phyloP scores from a whole-genome alignment of 1,139 yeast species.

The Wickerhamomyces sp. region DNA sequence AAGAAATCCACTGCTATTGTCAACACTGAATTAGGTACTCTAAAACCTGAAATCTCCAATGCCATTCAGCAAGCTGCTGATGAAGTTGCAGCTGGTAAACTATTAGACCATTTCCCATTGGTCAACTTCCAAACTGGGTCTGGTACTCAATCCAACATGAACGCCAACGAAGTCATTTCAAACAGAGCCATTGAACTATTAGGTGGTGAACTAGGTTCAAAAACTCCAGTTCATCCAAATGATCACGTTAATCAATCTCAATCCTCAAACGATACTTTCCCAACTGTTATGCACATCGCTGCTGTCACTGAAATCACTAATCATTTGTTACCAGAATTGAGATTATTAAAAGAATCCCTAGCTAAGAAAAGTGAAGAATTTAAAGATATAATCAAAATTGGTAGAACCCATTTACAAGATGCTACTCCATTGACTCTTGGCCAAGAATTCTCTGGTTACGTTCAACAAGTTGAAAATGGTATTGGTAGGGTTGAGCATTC shows the following conservation, averaged over 20 bases:
- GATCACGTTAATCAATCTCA: constrained; percentile 99
- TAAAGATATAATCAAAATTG: constrained; percentile 86
- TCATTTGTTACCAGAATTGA: constrained; percentile 74
- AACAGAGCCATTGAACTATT: constrained; percentile 95
- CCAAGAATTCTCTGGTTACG: constrained; percentile 96
- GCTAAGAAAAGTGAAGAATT: constrained; percentile 79
- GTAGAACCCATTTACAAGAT: constrained; percentile 98
- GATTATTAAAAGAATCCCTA: constrained; percentile 71
- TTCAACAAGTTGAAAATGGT: constrained; percentile 88
- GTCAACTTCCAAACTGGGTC: constrained; percentile 99
- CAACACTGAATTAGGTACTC: constrained; percentile 72
- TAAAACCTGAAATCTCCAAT: constrained; percentile 76
- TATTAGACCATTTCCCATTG: constrained; percentile 91
- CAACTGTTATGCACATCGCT: constrained; percentile 99
- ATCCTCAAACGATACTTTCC: constrained; percentile 97
- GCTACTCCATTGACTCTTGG: constrained; percentile 98
- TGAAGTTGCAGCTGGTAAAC: constrained; percentile 89
- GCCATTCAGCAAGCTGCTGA: constrained; percentile 94
- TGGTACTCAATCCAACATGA: constrained; percentile 98
- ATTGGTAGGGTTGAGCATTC: constrained; percentile 76
- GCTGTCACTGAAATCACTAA: constrained; percentile 85
- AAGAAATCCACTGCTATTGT: constrained; percentile 95
- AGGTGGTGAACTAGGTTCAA: constrained; percentile 90
- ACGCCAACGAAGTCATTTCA: constrained; percentile 96
- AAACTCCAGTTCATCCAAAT: constrained; percentile 94